phyloP scores from a whole-genome alignment of 1,139 yeast genomes.

The Yamadazyma sp. region DNA sequence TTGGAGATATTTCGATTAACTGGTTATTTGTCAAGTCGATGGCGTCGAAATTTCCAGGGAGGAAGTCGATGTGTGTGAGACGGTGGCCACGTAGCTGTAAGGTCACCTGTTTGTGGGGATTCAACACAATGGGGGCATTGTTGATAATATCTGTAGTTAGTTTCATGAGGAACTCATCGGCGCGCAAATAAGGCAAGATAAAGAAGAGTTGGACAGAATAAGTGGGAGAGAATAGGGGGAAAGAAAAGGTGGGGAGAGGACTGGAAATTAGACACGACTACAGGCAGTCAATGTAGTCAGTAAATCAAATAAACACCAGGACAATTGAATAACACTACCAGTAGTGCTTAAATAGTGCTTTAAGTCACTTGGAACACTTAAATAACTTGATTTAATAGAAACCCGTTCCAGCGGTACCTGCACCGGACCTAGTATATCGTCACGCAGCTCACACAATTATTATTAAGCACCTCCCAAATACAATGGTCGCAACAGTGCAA shows the following conservation, averaged over 20 bases:
- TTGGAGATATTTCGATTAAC: constrained; percentile 46
- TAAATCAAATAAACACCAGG: too few relatives aligned
- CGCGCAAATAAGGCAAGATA: too few relatives aligned
- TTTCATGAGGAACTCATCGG: constrained; percentile 26
- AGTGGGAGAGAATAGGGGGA: neutral
- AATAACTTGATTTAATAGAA: too few relatives aligned
- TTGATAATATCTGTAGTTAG: constrained; percentile 35
- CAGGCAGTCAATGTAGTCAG: too few relatives aligned
- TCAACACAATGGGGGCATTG: constrained; percentile 32
- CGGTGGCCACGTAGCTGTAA: constrained; percentile 35
- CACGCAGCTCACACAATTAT: constrained; percentile 16
- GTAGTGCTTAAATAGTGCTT: too few relatives aligned
- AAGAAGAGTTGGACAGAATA: too few relatives aligned
- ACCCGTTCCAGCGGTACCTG: too few relatives aligned
- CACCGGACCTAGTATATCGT: constrained; percentile 14
- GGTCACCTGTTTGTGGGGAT: constrained; percentile 38
- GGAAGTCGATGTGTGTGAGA: constrained; percentile 34
- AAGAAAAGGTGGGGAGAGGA: too few relatives aligned
- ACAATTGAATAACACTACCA: too few relatives aligned
- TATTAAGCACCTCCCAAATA: constrained; percentile 54
- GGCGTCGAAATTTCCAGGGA: constrained; percentile 43
- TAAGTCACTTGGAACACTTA: too few relatives aligned
- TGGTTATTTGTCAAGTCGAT: constrained; percentile 72
- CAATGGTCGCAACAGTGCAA: constrained; percentile 45
- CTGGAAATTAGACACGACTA: too few relatives aligned